phyloP scores from a whole-genome alignment of 345 rosid genomes.

The Anastatica hierochuntica region DNA sequence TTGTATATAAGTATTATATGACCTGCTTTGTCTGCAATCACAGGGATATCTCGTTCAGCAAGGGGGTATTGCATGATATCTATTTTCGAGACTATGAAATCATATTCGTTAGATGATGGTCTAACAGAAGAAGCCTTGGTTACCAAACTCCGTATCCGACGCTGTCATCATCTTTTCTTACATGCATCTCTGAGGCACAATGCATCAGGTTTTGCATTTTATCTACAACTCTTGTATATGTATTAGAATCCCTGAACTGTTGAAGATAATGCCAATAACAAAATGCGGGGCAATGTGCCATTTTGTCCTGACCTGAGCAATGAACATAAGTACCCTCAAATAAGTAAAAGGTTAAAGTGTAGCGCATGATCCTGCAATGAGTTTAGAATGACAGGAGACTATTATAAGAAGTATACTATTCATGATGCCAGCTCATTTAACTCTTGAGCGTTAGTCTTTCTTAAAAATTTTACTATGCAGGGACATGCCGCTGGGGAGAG shows the following conservation, averaged over 20 bases:
- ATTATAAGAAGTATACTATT: neutral
- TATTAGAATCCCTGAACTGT: neutral
- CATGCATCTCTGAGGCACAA: slow-evolving; percentile 64
- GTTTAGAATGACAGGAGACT: neutral
- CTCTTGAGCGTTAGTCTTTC: neutral
- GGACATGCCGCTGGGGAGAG: slow-evolving; percentile 97
- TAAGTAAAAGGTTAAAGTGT: neutral
- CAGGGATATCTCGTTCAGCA: slow-evolving; percentile 88
- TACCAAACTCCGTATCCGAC: slow-evolving; percentile 78
- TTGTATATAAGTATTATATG: neutral
- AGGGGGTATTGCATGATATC: slow-evolving; percentile 75
- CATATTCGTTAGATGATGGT: slow-evolving; percentile 79
- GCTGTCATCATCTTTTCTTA: slow-evolving; percentile 81
- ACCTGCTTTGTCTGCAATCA: slow-evolving; percentile 14
- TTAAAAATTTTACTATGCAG: slow-evolving; percentile 25
- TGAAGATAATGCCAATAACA: neutral
- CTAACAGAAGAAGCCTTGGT: slow-evolving; percentile 93
- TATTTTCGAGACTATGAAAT: slow-evolving; percentile 87
- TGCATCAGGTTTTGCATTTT: slow-evolving; percentile 61
- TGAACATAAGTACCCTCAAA: neutral
- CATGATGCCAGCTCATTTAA: neutral
- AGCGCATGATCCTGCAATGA: too few species aligned
- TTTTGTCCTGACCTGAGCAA: neutral
- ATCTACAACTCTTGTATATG: neutral
- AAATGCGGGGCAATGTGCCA: neutral